Evolutionary conservation across 2,329 filamentous ascomycete species (phyloP).

Genomic region (Talaromyces sp.): DNA sequence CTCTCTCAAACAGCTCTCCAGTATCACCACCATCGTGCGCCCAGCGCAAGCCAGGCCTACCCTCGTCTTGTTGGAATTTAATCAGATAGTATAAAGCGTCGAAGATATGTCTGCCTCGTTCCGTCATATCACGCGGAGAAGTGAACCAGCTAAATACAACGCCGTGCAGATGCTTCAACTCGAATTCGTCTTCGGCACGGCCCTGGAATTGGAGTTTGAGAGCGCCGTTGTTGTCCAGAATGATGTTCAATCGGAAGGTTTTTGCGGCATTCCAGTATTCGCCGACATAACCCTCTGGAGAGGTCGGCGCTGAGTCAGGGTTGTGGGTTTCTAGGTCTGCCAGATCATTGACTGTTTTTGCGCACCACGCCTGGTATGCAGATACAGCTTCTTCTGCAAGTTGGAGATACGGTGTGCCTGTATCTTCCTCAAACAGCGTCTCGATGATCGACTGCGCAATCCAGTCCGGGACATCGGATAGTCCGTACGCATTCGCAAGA

Average conservation of each 20-base stretch:
- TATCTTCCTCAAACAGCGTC: background rate
- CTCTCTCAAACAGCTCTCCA: background rate
- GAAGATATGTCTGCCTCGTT: background rate
- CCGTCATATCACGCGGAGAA: background rate
- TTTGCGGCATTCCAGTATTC: background rate
- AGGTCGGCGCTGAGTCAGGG: background rate
- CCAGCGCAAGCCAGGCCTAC: background rate
- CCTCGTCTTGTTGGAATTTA: background rate
- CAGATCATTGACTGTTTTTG: background rate
- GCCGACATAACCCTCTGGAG: background rate
- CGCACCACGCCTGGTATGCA: background rate
- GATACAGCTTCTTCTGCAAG: background rate
- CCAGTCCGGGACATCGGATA: background rate
- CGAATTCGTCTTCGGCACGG: background rate
- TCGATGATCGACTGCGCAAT: conserved; percentile 2
- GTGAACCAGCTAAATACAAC: background rate
- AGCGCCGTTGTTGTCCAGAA: background rate
- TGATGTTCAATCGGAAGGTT: background rate
- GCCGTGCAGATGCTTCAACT: background rate
- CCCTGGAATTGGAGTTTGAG: conserved; percentile 6
- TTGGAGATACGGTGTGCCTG: background rate
- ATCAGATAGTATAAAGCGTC: background rate
- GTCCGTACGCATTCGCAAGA: background rate
- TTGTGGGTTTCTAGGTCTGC: background rate
- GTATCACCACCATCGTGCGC: background rate